Conservation (phyloP, 2,329 filamentous ascomycete species). For the Colletotrichum gigasporum region DNA sequence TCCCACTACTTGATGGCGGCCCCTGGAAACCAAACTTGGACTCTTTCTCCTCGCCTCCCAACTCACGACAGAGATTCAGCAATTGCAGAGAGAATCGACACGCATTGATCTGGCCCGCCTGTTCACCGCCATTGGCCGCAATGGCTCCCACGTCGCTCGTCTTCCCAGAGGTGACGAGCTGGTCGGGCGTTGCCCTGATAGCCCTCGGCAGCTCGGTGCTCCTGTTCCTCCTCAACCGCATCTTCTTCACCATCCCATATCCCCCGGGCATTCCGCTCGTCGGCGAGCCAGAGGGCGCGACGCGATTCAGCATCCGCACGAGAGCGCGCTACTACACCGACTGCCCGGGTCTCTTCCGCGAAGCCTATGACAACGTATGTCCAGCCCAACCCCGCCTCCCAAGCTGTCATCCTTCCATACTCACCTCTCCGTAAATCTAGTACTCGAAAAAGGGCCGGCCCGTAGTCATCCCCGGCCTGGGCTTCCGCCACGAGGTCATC, state of each 20-base stretch:
- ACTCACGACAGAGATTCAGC: not conserved
- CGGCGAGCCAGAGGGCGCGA: conserved; percentile 35
- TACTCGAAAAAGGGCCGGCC: conserved; percentile 52
- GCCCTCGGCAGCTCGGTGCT: conserved; percentile 14
- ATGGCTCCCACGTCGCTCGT: conserved; percentile 7
- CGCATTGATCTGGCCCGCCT: not conserved
- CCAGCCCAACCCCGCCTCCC: too few species aligned
- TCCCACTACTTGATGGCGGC: too few species aligned
- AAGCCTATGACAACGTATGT: conserved; percentile 42
- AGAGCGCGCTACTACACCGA: conserved; percentile 40
- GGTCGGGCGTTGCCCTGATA: conserved; percentile 2
- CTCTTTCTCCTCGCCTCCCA: too few species aligned
- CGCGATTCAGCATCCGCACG: conserved; percentile 41
- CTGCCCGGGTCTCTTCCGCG: conserved; percentile 40
- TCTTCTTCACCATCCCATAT: conserved; percentile 35
- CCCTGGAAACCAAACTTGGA: too few species aligned
- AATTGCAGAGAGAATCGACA: too few species aligned
- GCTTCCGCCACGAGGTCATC: conserved; percentile 50
- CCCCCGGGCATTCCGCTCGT: conserved; percentile 38
- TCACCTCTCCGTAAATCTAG: conserved; percentile 34
- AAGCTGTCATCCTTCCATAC: not conserved
- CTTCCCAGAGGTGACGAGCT: not conserved
- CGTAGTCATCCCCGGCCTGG: conserved; percentile 51
- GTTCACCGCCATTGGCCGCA: not conserved
- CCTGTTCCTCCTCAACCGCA: conserved; percentile 33